Evolutionary conservation across 1,284 basidiomycete species (phyloP).

Genomic region (Grifola frondosa): DNA sequence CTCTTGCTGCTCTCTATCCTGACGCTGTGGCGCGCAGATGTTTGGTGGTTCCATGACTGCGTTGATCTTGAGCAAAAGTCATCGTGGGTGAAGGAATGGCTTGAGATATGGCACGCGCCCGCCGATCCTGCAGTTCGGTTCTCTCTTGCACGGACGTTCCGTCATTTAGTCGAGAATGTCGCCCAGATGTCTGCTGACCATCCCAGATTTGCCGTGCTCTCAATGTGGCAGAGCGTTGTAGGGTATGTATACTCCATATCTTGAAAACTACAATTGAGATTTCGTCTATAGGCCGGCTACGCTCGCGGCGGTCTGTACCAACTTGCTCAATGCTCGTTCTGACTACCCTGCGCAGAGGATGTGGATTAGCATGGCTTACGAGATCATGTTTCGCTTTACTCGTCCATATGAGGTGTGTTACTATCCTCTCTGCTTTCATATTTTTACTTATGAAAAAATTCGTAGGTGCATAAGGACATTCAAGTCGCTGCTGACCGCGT

Average conservation of each 20-base stretch:
- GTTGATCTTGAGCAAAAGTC: constrained; percentile 37
- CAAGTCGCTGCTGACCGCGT: constrained; percentile 52
- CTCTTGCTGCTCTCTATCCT: constrained; percentile 64
- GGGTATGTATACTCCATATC: constrained; percentile 32
- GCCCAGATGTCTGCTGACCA: constrained; percentile 43
- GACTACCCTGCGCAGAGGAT: constrained; percentile 63
- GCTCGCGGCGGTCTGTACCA: constrained; percentile 55
- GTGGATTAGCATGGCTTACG: constrained; percentile 62
- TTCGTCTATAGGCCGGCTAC: constrained; percentile 47
- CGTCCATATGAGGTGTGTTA: constrained; percentile 46
- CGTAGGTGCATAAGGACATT: constrained; percentile 42
- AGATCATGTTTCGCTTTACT: constrained; percentile 57
- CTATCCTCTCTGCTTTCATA: not conserved
- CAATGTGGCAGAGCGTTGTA: constrained; percentile 35
- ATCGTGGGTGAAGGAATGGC: constrained; percentile 44
- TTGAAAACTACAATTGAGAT: constrained; percentile 10
- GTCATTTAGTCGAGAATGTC: constrained; percentile 45
- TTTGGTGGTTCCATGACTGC: constrained; percentile 47
- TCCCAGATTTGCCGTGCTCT: constrained; percentile 31
- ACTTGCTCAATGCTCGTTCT: constrained; percentile 55
- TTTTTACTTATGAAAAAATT: too few species aligned
- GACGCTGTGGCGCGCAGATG: constrained; percentile 62
- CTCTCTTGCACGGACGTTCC: constrained; percentile 49
- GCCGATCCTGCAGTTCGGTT: constrained; percentile 65
- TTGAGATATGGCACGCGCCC: constrained; percentile 60